phyloP scores from a whole-genome alignment of 495 filamentous ascomycete genomes.

The Annulohypoxylon nitens region DNA sequence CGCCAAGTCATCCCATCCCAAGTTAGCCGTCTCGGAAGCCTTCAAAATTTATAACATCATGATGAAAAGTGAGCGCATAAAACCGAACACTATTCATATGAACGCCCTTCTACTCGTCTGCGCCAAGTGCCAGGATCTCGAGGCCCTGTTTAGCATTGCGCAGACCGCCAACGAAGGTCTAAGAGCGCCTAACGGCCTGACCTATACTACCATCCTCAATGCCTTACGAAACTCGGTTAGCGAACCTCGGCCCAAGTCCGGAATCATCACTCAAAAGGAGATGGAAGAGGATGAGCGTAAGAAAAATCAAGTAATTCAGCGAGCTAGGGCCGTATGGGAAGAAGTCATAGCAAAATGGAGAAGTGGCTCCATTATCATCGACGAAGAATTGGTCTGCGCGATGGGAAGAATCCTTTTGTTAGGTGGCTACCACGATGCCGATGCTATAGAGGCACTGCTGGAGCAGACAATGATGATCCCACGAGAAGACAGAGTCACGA shows the following conservation, averaged over 20 bases:
- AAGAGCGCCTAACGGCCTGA: conserved; percentile 72
- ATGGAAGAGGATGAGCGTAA: conserved; percentile 53
- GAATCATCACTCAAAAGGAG: conserved; percentile 40
- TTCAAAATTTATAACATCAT: conserved; percentile 80
- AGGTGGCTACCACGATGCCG: conserved; percentile 66
- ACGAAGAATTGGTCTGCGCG: conserved; percentile 77
- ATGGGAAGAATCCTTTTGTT: conserved; percentile 81
- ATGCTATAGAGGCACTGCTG: conserved; percentile 77
- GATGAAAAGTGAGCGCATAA: conserved; percentile 66
- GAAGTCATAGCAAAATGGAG: conserved; percentile 81
- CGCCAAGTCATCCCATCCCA: conserved; percentile 63
- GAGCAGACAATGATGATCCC: conserved; percentile 83
- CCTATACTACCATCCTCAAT: conserved; percentile 85
- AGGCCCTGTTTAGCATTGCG: conserved; percentile 79
- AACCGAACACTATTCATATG: conserved; percentile 80
- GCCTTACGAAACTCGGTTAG: conserved; percentile 63
- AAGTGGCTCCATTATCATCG: conserved; percentile 73
- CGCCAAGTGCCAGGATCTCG: conserved; percentile 74
- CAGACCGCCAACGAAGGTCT: conserved; percentile 72
- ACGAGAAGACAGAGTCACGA: conserved; percentile 52
- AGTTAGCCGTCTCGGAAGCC: conserved; percentile 70
- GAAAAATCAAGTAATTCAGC: conserved; percentile 57
- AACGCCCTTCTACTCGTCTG: conserved; percentile 90
- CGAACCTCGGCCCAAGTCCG: conserved; percentile 18
- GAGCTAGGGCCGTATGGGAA: conserved; percentile 80